phyloP scores from a whole-genome alignment of 2,329 filamentous ascomycete species.

The Fusarium sublunatum region DNA sequence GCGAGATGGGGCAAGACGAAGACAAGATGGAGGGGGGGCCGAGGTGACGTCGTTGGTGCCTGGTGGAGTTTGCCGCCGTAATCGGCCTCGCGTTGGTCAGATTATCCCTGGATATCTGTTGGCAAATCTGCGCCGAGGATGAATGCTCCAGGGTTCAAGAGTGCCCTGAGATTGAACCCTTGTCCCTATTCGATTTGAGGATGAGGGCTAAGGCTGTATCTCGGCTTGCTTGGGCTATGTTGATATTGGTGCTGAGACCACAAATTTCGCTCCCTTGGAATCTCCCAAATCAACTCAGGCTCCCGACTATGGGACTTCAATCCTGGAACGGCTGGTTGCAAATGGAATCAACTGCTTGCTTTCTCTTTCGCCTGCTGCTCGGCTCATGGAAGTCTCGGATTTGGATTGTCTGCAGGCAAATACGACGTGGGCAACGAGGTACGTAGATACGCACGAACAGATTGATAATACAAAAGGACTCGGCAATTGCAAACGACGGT shows the following conservation, averaged over 20 bases:
- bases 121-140: constrained; percentile 16
- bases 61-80: constrained; percentile 24
- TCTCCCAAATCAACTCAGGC: constrained; percentile 16
- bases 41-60: constrained; percentile 38
- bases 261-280: background rate
- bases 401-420: constrained; percentile 1
- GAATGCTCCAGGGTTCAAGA: constrained; percentile 30
- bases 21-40: constrained; percentile 28
- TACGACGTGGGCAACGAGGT: constrained; percentile 14
- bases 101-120: constrained; percentile 14
- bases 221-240: constrained; percentile 14
- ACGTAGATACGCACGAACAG: constrained; percentile 6
- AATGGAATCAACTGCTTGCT: background rate
- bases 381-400: background rate
- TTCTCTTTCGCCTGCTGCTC: background rate
- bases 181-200: constrained; percentile 23
- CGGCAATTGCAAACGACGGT: constrained; percentile 1
- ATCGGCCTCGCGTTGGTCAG: constrained; percentile 33
- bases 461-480: background rate
- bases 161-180: constrained; percentile 21
- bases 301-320: constrained; percentile 10
- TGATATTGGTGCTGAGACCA: constrained; percentile 15
- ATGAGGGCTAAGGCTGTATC: constrained; percentile 14
- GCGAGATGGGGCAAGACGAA: constrained; percentile 23
- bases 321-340: constrained; percentile 2